phyloP scores from a whole-genome alignment of 1,284 basidiomycete genomes.

The Ustanciosporium gigantosporum region DNA sequence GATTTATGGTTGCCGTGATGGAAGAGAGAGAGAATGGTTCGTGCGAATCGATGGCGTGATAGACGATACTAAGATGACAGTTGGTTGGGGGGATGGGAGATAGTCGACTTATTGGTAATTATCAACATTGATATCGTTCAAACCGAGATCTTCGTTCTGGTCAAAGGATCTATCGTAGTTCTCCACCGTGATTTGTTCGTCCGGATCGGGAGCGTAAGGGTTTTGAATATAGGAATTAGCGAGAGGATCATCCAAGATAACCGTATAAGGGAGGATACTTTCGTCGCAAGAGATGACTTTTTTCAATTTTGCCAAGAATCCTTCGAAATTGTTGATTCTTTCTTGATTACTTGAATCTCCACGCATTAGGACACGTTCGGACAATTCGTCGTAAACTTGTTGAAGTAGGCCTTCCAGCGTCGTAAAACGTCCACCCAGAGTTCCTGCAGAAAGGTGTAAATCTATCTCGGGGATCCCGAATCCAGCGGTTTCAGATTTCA shows the following conservation, averaged over 20 bases:
- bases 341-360: constrained; percentile 68
- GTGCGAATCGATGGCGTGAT: too few species aligned
- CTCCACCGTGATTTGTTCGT: constrained; percentile 67
- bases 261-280: constrained; percentile 66
- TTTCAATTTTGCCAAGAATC: constrained; percentile 75
- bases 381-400: constrained; percentile 93
- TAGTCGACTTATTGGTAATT: too few species aligned
- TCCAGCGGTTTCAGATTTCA: constrained; percentile 74
- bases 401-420: constrained; percentile 93
- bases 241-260: constrained; percentile 93
- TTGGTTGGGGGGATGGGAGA: too few species aligned
- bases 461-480: constrained; percentile 93
- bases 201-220: constrained; percentile 68
- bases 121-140: constrained; percentile 90
- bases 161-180: constrained; percentile 81
- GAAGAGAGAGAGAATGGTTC: too few species aligned
- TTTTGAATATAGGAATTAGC: constrained; percentile 96
- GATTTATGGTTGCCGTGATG: too few species aligned
- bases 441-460: constrained; percentile 85
- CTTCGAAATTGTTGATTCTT: constrained; percentile 45
- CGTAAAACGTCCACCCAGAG: constrained; percentile 96
- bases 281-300: constrained; percentile 49
- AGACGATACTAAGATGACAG: too few species aligned
- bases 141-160: constrained; percentile 92
- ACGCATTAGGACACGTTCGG: constrained; percentile 78